phyloP scores from a whole-genome alignment of 345 rosid genomes.

The Bruguiera sexangula region DNA sequence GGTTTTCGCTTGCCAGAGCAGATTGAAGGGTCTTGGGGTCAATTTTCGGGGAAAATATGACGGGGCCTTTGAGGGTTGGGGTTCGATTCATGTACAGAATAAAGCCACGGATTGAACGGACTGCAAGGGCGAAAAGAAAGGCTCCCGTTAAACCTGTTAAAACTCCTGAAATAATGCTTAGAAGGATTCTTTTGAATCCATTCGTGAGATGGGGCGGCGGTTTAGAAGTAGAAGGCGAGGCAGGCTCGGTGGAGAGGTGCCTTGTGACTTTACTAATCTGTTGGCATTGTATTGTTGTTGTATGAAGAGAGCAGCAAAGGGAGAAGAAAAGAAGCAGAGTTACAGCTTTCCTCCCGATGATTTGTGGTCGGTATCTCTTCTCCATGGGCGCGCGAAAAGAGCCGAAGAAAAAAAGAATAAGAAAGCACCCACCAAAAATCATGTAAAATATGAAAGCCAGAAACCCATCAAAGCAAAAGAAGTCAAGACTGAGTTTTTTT shows the following conservation, averaged over 20 bases:
- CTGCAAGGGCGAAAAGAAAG: slow-evolving; percentile 48
- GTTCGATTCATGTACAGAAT: slow-evolving; percentile 65
- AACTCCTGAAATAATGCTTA: slow-evolving; percentile 57
- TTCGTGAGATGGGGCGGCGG: slow-evolving; percentile 36
- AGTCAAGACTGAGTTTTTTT: not conserved
- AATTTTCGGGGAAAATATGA: slow-evolving; percentile 77
- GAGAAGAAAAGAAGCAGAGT: slow-evolving; percentile 32
- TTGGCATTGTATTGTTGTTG: slow-evolving; percentile 45
- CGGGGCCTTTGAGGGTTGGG: slow-evolving; percentile 92
- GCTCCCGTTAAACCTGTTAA: slow-evolving; percentile 60
- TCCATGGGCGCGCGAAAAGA: slow-evolving; percentile 37
- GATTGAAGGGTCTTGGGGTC: slow-evolving; percentile 61
- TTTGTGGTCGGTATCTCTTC: slow-evolving; percentile 32
- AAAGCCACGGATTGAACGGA: slow-evolving; percentile 48
- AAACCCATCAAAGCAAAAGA: slow-evolving; percentile 9
- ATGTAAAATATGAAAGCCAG: slow-evolving; percentile 13
- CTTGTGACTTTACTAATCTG: slow-evolving; percentile 32
- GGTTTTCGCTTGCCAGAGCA: slow-evolving; percentile 64
- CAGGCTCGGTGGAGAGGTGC: slow-evolving; percentile 39
- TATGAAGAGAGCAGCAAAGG: slow-evolving; percentile 31
- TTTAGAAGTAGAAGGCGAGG: slow-evolving; percentile 29
- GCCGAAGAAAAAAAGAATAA: not conserved
- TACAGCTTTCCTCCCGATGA: slow-evolving; percentile 12
- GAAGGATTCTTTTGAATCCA: slow-evolving; percentile 47
- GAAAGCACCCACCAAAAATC: slow-evolving; percentile 18